These are phyloP conservation scores for Exophiala xenobiotica DNA, from an alignment of 2,329 filamentous ascomycete genomes.

Conservation along the genomic window DNA sequence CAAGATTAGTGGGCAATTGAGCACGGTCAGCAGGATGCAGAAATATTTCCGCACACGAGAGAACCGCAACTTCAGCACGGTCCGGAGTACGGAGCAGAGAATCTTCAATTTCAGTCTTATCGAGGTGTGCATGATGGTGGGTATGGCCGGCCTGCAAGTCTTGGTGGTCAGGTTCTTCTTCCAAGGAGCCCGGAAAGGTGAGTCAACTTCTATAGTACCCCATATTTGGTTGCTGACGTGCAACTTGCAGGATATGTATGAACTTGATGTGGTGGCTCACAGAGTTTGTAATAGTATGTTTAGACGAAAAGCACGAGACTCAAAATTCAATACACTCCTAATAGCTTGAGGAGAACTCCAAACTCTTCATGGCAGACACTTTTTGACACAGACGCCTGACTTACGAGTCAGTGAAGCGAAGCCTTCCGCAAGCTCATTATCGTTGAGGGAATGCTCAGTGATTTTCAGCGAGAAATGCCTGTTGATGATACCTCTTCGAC, in stretches of 20 bases:
- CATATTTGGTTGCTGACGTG: neutral
- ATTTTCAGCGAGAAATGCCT: no score
- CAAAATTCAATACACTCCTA: neutral
- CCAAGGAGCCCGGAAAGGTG: conserved; percentile 73
- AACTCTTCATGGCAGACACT: no score
- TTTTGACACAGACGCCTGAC: no score
- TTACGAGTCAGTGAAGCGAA: no score
- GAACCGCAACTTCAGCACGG: conserved; percentile 98
- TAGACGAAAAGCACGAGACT: neutral
- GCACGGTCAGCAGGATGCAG: conserved; percentile 92
- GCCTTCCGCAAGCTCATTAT: no score
- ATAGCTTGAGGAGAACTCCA: no score
- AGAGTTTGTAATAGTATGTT: neutral
- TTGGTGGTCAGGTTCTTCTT: conserved; percentile 99
- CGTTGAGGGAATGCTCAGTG: no score
- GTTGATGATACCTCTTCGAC: no score
- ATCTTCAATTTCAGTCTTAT: conserved; percentile 98
- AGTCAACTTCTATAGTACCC: neutral
- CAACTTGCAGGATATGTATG: neutral
- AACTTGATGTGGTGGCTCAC: neutral
- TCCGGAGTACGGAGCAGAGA: conserved; percentile 88
- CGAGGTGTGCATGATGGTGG: conserved; percentile 85
- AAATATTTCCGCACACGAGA: conserved; percentile 99
- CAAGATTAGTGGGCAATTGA: conserved; percentile 89
- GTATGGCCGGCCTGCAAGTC: conserved; percentile 94